These are phyloP conservation scores for Trametes sp. DNA, from an alignment of 1,284 basidiomycete species.

Conservation along the genomic window DNA sequence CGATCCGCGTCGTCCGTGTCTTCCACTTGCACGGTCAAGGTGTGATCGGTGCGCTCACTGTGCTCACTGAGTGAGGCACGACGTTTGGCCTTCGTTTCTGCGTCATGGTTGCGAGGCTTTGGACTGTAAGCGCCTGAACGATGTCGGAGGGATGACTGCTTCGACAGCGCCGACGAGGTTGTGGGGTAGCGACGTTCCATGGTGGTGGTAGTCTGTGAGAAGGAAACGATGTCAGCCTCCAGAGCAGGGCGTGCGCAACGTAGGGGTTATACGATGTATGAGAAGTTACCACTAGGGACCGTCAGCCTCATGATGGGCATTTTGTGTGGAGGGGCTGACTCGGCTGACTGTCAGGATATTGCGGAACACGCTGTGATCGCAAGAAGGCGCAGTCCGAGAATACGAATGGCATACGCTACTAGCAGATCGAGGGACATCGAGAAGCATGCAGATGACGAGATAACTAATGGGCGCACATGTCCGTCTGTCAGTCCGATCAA, in stretches of 20 bases:
- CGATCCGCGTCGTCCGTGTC: slow-evolving; percentile 27
- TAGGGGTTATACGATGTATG: background rate
- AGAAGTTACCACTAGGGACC: background rate
- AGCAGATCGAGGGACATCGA: slow-evolving; percentile 22
- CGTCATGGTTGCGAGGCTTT: background rate
- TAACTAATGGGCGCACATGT: slow-evolving; percentile 21
- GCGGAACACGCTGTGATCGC: background rate
- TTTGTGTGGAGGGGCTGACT: background rate
- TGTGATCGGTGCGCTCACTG: slow-evolving; percentile 21
- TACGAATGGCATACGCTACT: slow-evolving; percentile 32
- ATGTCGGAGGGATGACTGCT: slow-evolving; percentile 32
- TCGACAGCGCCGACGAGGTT: slow-evolving; percentile 26
- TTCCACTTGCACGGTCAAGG: slow-evolving; percentile 32
- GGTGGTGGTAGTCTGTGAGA: slow-evolving; percentile 5
- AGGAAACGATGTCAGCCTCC: slow-evolving; percentile 20
- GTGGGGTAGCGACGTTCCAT: slow-evolving; percentile 36
- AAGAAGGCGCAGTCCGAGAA: slow-evolving; percentile 11
- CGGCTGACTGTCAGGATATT: background rate
- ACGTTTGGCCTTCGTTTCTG: background rate
- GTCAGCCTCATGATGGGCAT: slow-evolving; percentile 6
- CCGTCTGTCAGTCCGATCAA: slow-evolving; percentile 26
- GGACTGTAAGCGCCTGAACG: slow-evolving; percentile 38
- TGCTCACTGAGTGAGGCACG: slow-evolving; percentile 14
- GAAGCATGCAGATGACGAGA: slow-evolving; percentile 28
- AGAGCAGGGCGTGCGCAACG: background rate